Conservation (phyloP, 2,329 filamentous ascomycete species). For the Microdochium nivale region DNA sequence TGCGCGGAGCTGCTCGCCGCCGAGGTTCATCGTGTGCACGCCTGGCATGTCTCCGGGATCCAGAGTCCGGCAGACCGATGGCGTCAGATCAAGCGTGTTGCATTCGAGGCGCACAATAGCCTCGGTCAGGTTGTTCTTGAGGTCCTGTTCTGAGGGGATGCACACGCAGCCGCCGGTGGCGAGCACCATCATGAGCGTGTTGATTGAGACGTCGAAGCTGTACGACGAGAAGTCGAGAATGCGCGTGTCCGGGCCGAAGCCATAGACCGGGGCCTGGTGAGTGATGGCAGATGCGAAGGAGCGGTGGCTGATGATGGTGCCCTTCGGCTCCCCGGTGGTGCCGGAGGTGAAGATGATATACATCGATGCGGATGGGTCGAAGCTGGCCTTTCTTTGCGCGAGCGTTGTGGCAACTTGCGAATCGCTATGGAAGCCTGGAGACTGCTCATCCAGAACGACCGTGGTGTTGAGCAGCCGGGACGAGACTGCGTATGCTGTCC, state of each 20-base stretch:
- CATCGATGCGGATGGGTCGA: not conserved
- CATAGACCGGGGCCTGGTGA: not conserved
- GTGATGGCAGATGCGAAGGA: conserved; percentile 4
- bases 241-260: conserved; percentile 5
- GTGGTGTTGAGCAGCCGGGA: not conserved
- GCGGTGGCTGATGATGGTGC: conserved; percentile 17
- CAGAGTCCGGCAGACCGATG: conserved; percentile 6
- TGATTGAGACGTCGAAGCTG: conserved; percentile 30
- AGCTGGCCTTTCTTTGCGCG: not conserved
- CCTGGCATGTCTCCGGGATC: conserved; percentile 5
- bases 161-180: conserved; percentile 28
- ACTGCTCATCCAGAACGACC: not conserved
- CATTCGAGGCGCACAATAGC: conserved; percentile 8
- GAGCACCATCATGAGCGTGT: conserved; percentile 29
- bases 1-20: conserved; percentile 18
- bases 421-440: not conserved
- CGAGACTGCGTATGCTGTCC: not conserved
- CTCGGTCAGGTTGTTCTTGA: conserved; percentile 25
- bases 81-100: conserved; percentile 7
- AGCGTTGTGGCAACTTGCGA: not conserved
- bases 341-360: conserved; percentile 3
- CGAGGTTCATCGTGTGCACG: conserved; percentile 6
- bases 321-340: conserved; percentile 8
- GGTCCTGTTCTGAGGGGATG: conserved; percentile 27
- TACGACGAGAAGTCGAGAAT: conserved; percentile 23